These are phyloP conservation scores for Erodium trifolium DNA, from an alignment of 441 rosid genomes.

Conservation along the genomic window DNA sequence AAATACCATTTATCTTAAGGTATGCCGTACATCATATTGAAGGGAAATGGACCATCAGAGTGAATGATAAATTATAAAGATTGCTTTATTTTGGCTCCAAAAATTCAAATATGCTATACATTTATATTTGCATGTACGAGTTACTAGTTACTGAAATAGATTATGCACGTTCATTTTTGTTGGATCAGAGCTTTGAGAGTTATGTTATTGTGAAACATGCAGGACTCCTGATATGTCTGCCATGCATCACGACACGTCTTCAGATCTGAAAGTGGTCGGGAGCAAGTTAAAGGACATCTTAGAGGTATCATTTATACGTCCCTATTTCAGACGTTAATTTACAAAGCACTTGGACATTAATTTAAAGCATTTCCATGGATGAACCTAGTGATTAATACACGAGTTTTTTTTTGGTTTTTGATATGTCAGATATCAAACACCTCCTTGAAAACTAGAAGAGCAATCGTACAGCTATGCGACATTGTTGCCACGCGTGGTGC, in stretches of 20 bases:
- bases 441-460: slow-evolving; percentile 31
- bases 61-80: too few relatives aligned
- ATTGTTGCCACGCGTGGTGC: slow-evolving; percentile 35
- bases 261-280: slow-evolving; percentile 43
- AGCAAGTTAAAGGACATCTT: slow-evolving; percentile 39
- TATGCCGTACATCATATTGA: not conserved
- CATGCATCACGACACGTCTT: slow-evolving; percentile 48
- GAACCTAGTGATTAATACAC: too few relatives aligned
- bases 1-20: slow-evolving; percentile 28
- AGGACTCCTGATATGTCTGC: slow-evolving; percentile 56
- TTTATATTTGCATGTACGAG: too few relatives aligned
- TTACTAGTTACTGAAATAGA: too few relatives aligned
- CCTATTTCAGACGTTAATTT: too few relatives aligned
- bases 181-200: not conserved
- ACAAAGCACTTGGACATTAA: too few relatives aligned
- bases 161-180: not conserved
- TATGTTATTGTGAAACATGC: slow-evolving; percentile 17
- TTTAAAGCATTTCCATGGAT: too few relatives aligned
- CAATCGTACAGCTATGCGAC: slow-evolving; percentile 30
- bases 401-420: slow-evolving; percentile 2
- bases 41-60: too few relatives aligned
- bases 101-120: too few relatives aligned
- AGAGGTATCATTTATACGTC: slow-evolving; percentile 27
- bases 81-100: too few relatives aligned
- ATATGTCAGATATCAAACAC: slow-evolving; percentile 26